Base-by-base conservation (phyloP, 768 basidiomycete species). In the Amanita rubescens region DNA sequence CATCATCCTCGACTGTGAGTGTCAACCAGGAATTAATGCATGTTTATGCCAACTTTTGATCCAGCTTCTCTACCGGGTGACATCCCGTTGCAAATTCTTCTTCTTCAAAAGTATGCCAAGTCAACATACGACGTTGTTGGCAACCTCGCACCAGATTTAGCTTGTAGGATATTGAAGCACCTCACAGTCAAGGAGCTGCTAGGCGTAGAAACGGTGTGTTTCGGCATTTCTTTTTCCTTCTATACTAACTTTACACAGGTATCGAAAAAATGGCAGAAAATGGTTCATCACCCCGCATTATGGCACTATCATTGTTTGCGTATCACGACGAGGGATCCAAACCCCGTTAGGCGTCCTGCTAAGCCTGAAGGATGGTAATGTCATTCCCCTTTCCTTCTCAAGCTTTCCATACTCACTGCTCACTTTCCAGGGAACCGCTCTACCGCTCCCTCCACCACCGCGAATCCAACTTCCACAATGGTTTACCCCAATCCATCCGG, bases 71-170 rank as follows among this genome's bases (percentile, higher is more conserved):
- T 90, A 57, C 91, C 92, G 0, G 89, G 90, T 30, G 92, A 94
- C 60, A 88, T 94, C 30, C 81, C 80, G 10, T 74, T 89, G 5
- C 92, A 93, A 65, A 90, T 94, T 41, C 75, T 87, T 1, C 79
- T 90, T 2, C 78, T 95, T 15, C 81, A 93, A 66, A 90, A 91
- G 66, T 94, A 95, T 59, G 78, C 80, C 33, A 81, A 77, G 59
- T 87, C 87, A 11, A 87, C 89, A 5, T 89, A 89, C 60, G 93
- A 95, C 62, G 75, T 95, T 46, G 71, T 94, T 27, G 85, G 87
- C 6, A 76, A 77, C 42, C 74, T 94, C 15, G 75, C 85, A 0
- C 83, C 83, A 0, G 76, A 84, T 17, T 67, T 93, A 1, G 78
- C 82, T 0, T 74, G 85, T 57, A 75, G 77, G 42, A 74, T 94